phyloP scores from a whole-genome alignment of 345 rosid genomes.

The Boechera stricta region DNA sequence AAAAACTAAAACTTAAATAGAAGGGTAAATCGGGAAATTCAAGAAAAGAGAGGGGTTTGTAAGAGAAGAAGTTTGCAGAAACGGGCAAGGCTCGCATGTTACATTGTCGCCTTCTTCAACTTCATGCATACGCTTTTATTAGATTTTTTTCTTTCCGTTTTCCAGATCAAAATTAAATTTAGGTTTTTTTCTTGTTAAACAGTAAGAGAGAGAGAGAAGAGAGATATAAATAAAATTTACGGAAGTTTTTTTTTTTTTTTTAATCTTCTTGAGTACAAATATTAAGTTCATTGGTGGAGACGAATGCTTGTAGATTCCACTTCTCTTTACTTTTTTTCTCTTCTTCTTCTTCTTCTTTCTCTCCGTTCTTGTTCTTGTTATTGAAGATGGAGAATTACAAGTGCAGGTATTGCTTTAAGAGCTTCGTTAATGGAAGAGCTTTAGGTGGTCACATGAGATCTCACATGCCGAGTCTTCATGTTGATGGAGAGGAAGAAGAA shows the following conservation, averaged over 20 bases:
- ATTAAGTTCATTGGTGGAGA: slow-evolving; percentile 42
- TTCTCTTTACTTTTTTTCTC: slow-evolving; percentile 48
- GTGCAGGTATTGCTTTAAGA: slow-evolving; percentile 74
- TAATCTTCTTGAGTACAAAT: slow-evolving; percentile 31
- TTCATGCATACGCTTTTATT: slow-evolving; percentile 69
- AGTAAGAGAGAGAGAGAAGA: slow-evolving; percentile 33
- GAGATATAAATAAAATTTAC: slow-evolving; percentile 17
- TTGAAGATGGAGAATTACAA: slow-evolving; percentile 67
- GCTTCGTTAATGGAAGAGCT: slow-evolving; percentile 75
- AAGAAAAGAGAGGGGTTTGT: slow-evolving; percentile 2
- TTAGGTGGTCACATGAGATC: slow-evolving; percentile 90
- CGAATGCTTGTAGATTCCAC: slow-evolving; percentile 70
- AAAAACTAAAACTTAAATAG: not conserved
- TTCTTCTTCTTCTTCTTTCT: slow-evolving; percentile 24
- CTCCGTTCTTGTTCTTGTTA: not conserved
- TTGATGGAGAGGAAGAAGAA: slow-evolving; percentile 21
- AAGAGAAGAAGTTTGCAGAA: slow-evolving; percentile 49
- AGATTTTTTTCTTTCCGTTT: slow-evolving; percentile 47
- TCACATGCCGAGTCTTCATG: slow-evolving; percentile 62
- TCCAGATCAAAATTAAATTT: slow-evolving; percentile 28
- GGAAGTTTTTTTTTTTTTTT: slow-evolving; percentile 38
- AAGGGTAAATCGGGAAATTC: slow-evolving; percentile 53
- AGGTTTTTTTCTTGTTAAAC: slow-evolving; percentile 23
- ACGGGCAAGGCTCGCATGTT: slow-evolving; percentile 86
- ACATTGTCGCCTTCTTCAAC: slow-evolving; percentile 63